A percentile compares a stretch with the other conserved stretches of the same genome.
Conservation (phyloP, 2,329 filamentous ascomycete genomes). For the Albifimbria verrucaria region DNA sequence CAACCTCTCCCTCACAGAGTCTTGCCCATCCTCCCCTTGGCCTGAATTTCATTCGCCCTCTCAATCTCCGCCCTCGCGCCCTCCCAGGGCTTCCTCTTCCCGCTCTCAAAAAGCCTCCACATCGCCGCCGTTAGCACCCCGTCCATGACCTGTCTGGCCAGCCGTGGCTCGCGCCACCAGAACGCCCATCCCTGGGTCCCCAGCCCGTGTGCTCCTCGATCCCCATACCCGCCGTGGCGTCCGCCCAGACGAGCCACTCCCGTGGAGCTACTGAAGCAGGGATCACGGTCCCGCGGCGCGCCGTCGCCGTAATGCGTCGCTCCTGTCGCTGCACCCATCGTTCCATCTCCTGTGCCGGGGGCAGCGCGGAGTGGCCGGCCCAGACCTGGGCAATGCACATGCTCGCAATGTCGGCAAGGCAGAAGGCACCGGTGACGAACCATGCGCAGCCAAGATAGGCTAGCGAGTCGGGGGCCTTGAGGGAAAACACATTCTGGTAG, state of each 20-base stretch:
- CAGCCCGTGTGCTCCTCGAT: constrained; percentile 35
- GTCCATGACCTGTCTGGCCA: constrained; percentile 32
- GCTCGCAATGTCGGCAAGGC: constrained; percentile 19
- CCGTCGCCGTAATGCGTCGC: constrained; percentile 13
- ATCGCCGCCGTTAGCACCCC: constrained; percentile 15
- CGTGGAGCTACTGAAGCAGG: constrained; percentile 16
- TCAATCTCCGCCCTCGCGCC: constrained; percentile 14
- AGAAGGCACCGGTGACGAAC: constrained; percentile 20
- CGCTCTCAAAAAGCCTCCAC: constrained; percentile 16
- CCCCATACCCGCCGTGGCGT: constrained; percentile 35
- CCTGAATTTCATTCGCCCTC: constrained; percentile 7
- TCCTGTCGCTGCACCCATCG: constrained; percentile 16
- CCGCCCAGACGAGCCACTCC: constrained; percentile 21
- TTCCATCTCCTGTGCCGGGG: constrained; percentile 29
- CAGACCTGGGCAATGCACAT: constrained; percentile 30
- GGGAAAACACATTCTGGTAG: constrained; percentile 42
- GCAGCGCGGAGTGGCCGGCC: constrained; percentile 24
- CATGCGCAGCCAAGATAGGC: constrained; percentile 28
- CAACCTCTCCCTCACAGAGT: not conserved
- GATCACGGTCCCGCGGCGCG: constrained; percentile 17
- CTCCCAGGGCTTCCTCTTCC: constrained; percentile 15
- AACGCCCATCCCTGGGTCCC: constrained; percentile 36
- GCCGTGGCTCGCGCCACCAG: constrained; percentile 32
- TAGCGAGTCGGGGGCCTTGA: constrained; percentile 36
- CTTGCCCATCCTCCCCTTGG: constrained; percentile 1